Percentiles rank a stretch among this genome's conserved stretches.
phyloP scores from a whole-genome alignment of 345 rosid genomes.

The Eucalyptus polybractea region DNA sequence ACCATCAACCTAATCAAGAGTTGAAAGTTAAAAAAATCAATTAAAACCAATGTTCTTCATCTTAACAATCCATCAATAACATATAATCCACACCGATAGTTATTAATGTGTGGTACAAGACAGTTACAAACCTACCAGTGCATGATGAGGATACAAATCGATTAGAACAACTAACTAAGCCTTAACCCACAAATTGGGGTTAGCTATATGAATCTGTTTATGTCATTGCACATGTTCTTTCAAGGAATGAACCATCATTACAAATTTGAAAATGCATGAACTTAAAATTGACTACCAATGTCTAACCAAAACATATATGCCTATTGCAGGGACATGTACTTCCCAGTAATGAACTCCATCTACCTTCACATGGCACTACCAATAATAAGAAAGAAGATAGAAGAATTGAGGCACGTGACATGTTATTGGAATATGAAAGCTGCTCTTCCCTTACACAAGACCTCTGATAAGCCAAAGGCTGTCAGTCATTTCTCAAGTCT shows the following conservation, averaged over 20 bases:
- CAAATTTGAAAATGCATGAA: background rate
- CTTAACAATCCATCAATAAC: background rate
- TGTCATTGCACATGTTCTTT: background rate
- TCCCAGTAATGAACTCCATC: background rate
- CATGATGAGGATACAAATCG: background rate
- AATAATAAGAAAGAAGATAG: background rate
- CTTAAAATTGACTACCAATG: background rate
- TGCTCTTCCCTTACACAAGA: background rate
- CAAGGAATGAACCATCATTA: background rate
- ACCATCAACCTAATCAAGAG: background rate
- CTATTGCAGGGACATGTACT: background rate
- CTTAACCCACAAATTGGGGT: background rate
- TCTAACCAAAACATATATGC: background rate
- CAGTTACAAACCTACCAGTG: background rate
- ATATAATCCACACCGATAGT: background rate
- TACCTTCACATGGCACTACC: background rate
- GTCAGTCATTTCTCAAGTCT: background rate
- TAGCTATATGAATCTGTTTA: background rate
- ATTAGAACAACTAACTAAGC: background rate
- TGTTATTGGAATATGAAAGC: background rate
- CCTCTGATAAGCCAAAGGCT: background rate
- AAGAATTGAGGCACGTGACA: background rate
- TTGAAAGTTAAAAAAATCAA: background rate
- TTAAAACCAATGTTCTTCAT: background rate
- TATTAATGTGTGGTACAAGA: background rate